Conservation (phyloP, 1,284 basidiomycete genomes). For the Cutaneotrichosporon spelunceum region DNA sequence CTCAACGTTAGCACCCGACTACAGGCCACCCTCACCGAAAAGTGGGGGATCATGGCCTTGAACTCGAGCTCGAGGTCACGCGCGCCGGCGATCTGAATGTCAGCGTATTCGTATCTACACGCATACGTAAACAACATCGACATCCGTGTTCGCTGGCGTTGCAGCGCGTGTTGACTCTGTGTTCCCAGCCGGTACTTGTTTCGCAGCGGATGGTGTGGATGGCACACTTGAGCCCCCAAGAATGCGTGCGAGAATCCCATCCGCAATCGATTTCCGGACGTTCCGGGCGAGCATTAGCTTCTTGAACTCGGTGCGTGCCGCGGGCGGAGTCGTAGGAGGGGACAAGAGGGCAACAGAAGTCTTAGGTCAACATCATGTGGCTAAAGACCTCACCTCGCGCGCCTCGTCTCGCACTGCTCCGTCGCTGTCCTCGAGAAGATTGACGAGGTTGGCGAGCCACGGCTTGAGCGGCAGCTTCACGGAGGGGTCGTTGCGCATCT, state of each 20-base stretch:
- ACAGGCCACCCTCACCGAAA: slow-evolving; percentile 64
- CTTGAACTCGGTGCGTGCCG: slow-evolving; percentile 86
- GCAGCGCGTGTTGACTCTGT: background rate
- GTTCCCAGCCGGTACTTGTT: background rate
- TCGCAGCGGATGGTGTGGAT: background rate
- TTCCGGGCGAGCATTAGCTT: slow-evolving; percentile 80
- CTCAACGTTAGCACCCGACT: slow-evolving; percentile 50
- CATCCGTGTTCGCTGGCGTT: slow-evolving; percentile 49
- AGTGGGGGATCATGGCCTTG: slow-evolving; percentile 64
- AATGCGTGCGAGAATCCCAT: slow-evolving; percentile 53
- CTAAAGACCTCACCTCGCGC: slow-evolving; percentile 49
- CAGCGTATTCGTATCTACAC: slow-evolving; percentile 7
- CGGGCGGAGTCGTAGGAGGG: slow-evolving; percentile 71
- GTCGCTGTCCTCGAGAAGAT: slow-evolving; percentile 84
- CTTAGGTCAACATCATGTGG: slow-evolving; percentile 34
- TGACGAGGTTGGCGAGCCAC: slow-evolving; percentile 76
- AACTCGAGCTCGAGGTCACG: slow-evolving; percentile 85
- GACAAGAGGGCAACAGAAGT: slow-evolving; percentile 82
- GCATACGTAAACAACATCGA: slow-evolving; percentile 69
- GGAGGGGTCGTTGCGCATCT: slow-evolving; percentile 70
- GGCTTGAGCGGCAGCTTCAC: slow-evolving; percentile 76
- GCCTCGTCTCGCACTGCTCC: slow-evolving; percentile 83
- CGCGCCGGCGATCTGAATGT: slow-evolving; percentile 68
- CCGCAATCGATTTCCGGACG: slow-evolving; percentile 75
- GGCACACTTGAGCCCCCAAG: slow-evolving; percentile 32